Conservation (phyloP, 2,329 filamentous ascomycete genomes). For the Fusarium kyushuense region DNA sequence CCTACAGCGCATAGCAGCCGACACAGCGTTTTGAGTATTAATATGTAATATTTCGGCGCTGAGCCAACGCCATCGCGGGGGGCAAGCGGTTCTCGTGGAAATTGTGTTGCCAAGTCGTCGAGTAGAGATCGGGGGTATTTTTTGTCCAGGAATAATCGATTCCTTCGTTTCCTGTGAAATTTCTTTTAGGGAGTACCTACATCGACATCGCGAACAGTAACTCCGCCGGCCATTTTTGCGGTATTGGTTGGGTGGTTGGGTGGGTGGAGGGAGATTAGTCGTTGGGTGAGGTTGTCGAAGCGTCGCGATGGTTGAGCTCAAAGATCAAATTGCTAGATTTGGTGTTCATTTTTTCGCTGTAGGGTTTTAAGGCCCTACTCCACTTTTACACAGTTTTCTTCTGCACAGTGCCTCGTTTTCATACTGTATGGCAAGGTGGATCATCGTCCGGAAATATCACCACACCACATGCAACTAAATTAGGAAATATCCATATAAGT, state of each 20-base stretch:
- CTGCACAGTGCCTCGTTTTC: accelerated
- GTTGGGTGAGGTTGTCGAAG: slow-evolving; percentile 51
- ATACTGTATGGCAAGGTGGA: slow-evolving; percentile 18
- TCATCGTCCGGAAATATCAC: neutral
- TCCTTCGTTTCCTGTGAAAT: slow-evolving; percentile 25
- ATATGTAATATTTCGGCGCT: slow-evolving; percentile 30
- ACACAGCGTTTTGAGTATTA: slow-evolving; percentile 38
- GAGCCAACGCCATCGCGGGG: slow-evolving; percentile 40
- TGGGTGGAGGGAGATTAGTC: slow-evolving; percentile 45
- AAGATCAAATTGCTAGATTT: slow-evolving; percentile 29
- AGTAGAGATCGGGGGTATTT: slow-evolving; percentile 30
- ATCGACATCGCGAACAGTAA: slow-evolving; percentile 88
- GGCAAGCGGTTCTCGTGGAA: slow-evolving; percentile 43
- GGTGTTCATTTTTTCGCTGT: slow-evolving; percentile 44
- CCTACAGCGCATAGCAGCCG: slow-evolving; percentile 34
- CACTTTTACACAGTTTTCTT: neutral
- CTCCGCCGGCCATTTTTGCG: slow-evolving; percentile 82
- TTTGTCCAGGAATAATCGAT: slow-evolving; percentile 13
- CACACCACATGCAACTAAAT: slow-evolving; percentile 7
- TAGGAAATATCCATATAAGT: slow-evolving; percentile 29
- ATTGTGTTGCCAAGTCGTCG: slow-evolving; percentile 49
- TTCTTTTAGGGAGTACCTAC: slow-evolving; percentile 65
- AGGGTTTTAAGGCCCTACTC: slow-evolving; percentile 53
- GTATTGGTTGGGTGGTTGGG: slow-evolving; percentile 55
- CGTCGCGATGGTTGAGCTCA: slow-evolving; percentile 44